These are phyloP conservation scores for Ophiosphaerella narmari DNA, from an alignment of 2,329 filamentous ascomycete genomes.

Conservation along the genomic window DNA sequence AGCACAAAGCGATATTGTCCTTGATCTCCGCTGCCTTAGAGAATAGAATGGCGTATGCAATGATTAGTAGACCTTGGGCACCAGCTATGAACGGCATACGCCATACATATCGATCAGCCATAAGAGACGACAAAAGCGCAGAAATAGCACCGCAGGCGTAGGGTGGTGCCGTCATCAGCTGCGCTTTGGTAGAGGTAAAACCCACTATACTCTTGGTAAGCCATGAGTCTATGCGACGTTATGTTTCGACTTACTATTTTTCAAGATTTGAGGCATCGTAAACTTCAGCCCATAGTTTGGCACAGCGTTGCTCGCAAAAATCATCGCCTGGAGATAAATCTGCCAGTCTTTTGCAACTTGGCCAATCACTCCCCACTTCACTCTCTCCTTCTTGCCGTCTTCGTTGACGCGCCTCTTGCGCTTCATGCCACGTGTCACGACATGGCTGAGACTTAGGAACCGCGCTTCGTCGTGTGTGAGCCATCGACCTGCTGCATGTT, in stretches of 20 bases:
- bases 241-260: conserved; percentile 6
- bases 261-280: conserved; percentile 16
- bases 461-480: conserved; percentile 33
- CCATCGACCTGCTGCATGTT: conserved; percentile 27
- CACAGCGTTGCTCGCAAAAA: conserved; percentile 36
- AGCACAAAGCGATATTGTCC: conserved; percentile 49
- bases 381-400: conserved; percentile 17
- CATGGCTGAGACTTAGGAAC: conserved; percentile 26
- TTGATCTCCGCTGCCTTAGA: conserved; percentile 44
- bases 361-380: conserved; percentile 23
- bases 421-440: conserved; percentile 13
- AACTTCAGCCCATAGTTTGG: conserved; percentile 46
- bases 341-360: conserved; percentile 56
- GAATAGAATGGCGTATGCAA: conserved; percentile 50
- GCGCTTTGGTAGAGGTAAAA: conserved; percentile 28
- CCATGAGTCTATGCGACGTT: too few relatives aligned
- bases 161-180: conserved; percentile 30
- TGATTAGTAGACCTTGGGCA: conserved; percentile 35
- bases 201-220: conserved; percentile 18
- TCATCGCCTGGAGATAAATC: conserved; percentile 50
- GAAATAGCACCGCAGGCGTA: conserved; percentile 28
- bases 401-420: conserved; percentile 12
- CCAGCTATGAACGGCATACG: conserved; percentile 28
- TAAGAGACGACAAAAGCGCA: conserved; percentile 16
- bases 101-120: conserved; percentile 25